Evolutionary conservation across 352 stramenopile genomes (phyloP), one percentile per base, ranked within the genome.

Genomic region (Albugo laibachii): DNA sequence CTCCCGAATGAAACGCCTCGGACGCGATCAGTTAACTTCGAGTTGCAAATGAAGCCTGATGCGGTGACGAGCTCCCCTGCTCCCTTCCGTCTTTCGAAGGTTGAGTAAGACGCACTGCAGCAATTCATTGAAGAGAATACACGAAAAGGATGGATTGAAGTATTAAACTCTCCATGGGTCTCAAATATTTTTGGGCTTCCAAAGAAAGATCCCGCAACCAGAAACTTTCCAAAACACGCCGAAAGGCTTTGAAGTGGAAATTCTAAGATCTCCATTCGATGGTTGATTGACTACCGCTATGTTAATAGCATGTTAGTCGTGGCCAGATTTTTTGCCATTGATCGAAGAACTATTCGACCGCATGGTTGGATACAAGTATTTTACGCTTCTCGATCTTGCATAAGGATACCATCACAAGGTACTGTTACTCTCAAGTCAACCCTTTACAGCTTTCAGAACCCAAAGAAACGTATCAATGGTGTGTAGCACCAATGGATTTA

Each of bases 281-380:
- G 41, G 42, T 34, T 59, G 6, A 43, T 53, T 2, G 53, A 56
- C 31, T 59, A 52, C 18, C 48, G 39, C 3, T 50, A 59, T 34
- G 31, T 59, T 13, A 59, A 59, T 41, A 48, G 31, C 40, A 40
- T 51, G 34, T 53, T 37, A 2, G 21, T 49, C 12, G 40, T 60
- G 11, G 49, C 54, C 1, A 52, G 50, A 41, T 56, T 60, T 27
- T 16, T 35, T 61, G 16, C 55, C 55, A 13, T 31, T 18, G 6
- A 62, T 62, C 42, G 55, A 62, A 5, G 55, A 62, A 16, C 27
- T 62, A 2, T 58, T 62, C 43, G 52, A 55, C 37, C 27, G 24
- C 19, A 58, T 62, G 51, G 13, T n/a, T 27, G 50, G 41, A 15
- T 49, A 14, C 24, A n/a, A 15, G 13, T n/a, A 49, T 21, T 43